Base-by-base conservation (phyloP, 2,329 filamentous ascomycete species). In the Diaporthe vaccinii region DNA sequence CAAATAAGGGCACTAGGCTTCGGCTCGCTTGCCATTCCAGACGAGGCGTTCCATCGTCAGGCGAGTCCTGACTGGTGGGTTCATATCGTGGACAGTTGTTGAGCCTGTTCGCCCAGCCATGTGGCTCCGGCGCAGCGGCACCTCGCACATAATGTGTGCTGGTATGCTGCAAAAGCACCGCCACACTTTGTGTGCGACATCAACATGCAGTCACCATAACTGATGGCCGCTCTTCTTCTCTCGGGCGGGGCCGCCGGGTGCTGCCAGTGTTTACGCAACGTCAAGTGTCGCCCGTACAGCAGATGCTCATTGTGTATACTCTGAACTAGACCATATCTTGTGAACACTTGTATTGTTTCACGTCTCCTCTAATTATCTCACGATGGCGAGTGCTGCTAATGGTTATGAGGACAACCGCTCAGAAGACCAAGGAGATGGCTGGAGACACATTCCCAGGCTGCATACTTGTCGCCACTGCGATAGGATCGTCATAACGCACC, bases 401-500 rank as follows among this genome's bases (percentile, higher is more conserved):
- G 51, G 25, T 3, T 2, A 20, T 17, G 25, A 3, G 14, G 51
- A 17, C 14, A 55, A 17, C 25, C 1, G 1, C 12, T 5, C 14
- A 8, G 25, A 31, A 55, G 51, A 28, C n/a, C 51, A 3, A 7
- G 44, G 10, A 0, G 10, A 28, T 1, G 51, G 4, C 51, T 55
- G 51, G 51, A 49, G 5, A 22, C 41, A 67, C 7, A 34, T 22
- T 34, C 7, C 41, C 36, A 31, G 12, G 15, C 61, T 49, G 9
- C 61, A 67, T 22, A 46, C 25, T 4, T 49, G 61, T 46, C 61
- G 17, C 14, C 61, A 67, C 46, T 67, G 61, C 36, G 25, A 49
- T 4, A 49, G 9, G 61, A 67, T 49, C 7, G 41, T 67, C 8
- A 39, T 67, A 9, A 67, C 61, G 4, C 41, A 67, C 17, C 28